Evolutionary conservation across 1,139 yeast genomes (phyloP), one percentile per base, ranked within the genome.

Genomic region (Saccharomyces hybrid): DNA sequence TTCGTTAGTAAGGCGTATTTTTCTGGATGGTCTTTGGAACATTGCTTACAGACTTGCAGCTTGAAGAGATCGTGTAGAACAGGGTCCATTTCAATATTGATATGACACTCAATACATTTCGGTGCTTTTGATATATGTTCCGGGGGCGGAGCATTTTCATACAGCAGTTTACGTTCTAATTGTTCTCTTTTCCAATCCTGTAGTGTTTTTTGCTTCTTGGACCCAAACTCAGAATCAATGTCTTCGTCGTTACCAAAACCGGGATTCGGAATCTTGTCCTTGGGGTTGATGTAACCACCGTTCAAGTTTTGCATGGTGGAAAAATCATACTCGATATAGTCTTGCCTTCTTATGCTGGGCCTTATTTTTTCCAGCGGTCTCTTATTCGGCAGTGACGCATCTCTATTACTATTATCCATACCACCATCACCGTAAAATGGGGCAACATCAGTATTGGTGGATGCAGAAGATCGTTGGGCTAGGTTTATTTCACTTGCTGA

Each of bases 271-370:
- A 51, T 42, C 47, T 57, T 54, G 32, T 77, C 82, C 5, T 78
- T 75, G 11, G 77, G 78, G 24, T 73, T 74, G 51, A 91, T 76
- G 66, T 86, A 93, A 14, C 99, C 99, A 62, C 97, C 98, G 63
- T 82, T 80, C 2, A 89, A 75, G 66, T 95, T 97, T 60, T 82
- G 81, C 88, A 95, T 87, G 21, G 91, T 87, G 2, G 97, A 81
- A 62, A 95, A 81, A 70, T 95, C 96, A 71, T 84, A 95, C 61
- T 95, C 99, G 53, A 95, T 91, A 70, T 90, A 95, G 67, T 89
- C 89, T 48, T 78, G 74, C 50, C 78, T 80, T 56, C 78, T 75
- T 32, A 85, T 70, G 12, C 72, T 68, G 2, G 77, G 76, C 24
- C 67, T 63, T 38, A 72, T 65, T 27, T 57, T 57, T 34, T 55